These are phyloP conservation scores for Neopestalotiopsis sp. DNA, from an alignment of 2,329 filamentous ascomycete genomes.

Conservation along the genomic window DNA sequence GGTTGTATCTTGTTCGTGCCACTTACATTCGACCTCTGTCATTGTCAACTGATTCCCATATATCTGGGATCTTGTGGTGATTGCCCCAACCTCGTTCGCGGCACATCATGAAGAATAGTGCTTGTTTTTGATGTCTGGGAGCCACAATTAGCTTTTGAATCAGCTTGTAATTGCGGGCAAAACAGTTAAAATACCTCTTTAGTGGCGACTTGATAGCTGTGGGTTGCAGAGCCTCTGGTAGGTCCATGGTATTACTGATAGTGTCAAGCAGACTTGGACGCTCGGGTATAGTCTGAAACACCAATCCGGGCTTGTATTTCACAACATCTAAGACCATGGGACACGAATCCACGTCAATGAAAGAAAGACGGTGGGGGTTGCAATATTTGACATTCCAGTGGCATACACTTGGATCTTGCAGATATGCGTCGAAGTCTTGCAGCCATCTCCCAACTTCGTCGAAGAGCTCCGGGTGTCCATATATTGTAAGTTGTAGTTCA, in stretches of 20 bases:
- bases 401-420: constrained; percentile 40
- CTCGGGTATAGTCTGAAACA: not conserved
- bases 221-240: not conserved
- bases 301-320: not conserved
- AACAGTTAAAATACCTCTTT: not conserved
- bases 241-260: not conserved
- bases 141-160: not conserved
- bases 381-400: constrained; percentile 34
- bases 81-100: constrained; percentile 44
- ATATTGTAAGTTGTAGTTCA: constrained; percentile 33
- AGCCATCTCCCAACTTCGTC: constrained; percentile 37
- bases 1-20: constrained; percentile 30
- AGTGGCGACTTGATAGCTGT: not conserved
- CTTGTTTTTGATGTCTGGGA: constrained; percentile 46
- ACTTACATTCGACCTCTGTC: constrained; percentile 27
- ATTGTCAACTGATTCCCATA: constrained; percentile 38
- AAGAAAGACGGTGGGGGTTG: constrained; percentile 38
- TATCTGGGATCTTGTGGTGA: constrained; percentile 28
- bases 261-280: not conserved
- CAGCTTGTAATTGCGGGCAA: accelerated
- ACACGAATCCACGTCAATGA: constrained; percentile 17
- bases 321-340: constrained; percentile 21
- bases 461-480: constrained; percentile 32
- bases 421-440: constrained; percentile 30
- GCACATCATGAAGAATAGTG: constrained; percentile 46